A percentile compares a stretch with the other conserved stretches of the same genome.
These are phyloP conservation scores for Saturnispora mendoncae DNA, from an alignment of 805 yeast species.

Conservation along the genomic window DNA sequence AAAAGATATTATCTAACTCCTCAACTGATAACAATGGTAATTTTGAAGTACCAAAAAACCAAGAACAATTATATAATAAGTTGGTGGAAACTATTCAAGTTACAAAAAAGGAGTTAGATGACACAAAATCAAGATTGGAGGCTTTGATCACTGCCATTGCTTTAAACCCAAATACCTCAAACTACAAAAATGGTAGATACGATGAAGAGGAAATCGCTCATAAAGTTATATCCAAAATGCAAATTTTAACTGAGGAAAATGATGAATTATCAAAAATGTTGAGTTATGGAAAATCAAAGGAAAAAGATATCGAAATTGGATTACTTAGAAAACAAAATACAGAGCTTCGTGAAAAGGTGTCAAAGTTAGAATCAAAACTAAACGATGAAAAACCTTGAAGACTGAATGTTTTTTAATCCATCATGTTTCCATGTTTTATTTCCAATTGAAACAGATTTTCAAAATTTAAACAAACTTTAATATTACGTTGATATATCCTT, in stretches of 20 bases:
- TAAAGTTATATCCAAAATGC: conserved; percentile 54
- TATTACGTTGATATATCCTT: too few relatives aligned
- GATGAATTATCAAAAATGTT: conserved; percentile 60
- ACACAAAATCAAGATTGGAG: conserved; percentile 56
- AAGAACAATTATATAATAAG: conserved; percentile 26
- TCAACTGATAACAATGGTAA: conserved; percentile 11
- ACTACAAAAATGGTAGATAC: conserved; percentile 49
- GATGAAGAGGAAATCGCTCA: conserved; percentile 73
- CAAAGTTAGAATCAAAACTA: conserved; percentile 23
- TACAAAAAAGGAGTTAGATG: conserved; percentile 42
- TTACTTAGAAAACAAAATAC: conserved; percentile 43
- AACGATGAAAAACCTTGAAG: conserved; percentile 10
- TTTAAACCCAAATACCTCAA: conserved; percentile 37
- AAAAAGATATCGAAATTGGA: conserved; percentile 59
- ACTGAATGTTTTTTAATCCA: too few relatives aligned
- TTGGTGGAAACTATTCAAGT: conserved; percentile 23
- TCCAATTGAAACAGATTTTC: neutral
- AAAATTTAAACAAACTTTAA: too few relatives aligned
- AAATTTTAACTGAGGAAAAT: conserved; percentile 57
- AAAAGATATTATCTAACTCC: conserved; percentile 31
- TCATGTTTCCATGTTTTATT: neutral
- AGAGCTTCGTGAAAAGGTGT: conserved; percentile 34
- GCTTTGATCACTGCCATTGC: conserved; percentile 49
- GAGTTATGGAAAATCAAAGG: conserved; percentile 69
- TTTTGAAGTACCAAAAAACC: conserved; percentile 29